phyloP scores from a whole-genome alignment of 2,329 filamentous ascomycete genomes.

The Westerdykella ornata region DNA sequence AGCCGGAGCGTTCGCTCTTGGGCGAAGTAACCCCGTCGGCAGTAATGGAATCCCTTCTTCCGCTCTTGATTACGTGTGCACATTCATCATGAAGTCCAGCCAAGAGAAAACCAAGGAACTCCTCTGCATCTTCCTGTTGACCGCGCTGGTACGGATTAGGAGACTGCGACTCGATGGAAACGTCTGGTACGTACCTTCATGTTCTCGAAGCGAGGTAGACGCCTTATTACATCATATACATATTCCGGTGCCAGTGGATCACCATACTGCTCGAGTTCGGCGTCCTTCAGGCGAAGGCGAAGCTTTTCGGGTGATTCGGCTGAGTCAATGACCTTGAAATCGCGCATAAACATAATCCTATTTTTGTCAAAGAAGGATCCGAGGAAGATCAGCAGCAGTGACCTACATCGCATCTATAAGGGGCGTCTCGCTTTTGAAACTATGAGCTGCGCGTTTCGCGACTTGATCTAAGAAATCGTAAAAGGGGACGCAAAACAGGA shows the following conservation, averaged over 20 bases:
- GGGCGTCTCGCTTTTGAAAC: constrained; percentile 91
- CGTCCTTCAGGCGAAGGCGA: constrained; percentile 65
- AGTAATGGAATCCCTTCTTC: constrained; percentile 28
- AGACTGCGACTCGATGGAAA: constrained; percentile 3
- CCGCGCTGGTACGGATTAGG: constrained; percentile 56
- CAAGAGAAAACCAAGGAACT: constrained; percentile 88
- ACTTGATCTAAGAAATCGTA: constrained; percentile 89
- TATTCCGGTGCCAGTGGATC: constrained; percentile 90
- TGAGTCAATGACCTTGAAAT: constrained; percentile 82
- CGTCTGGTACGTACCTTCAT: constrained; percentile 65
- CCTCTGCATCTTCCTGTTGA: constrained; percentile 95
- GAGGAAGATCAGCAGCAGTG: background rate
- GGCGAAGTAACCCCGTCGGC: constrained; percentile 37
- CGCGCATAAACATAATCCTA: constrained; percentile 92
- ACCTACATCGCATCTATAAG: constrained; percentile 87
- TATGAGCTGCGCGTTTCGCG: constrained; percentile 74
- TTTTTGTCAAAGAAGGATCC: constrained; percentile 2
- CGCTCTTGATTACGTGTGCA: constrained; percentile 62
- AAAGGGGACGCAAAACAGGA: constrained; percentile 89
- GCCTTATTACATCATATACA: constrained; percentile 86
- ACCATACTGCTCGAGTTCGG: constrained; percentile 82
- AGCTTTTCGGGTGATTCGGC: constrained; percentile 67
- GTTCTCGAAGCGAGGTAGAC: constrained; percentile 77
- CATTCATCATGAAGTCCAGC: constrained; percentile 94
- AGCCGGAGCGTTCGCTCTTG: constrained; percentile 40